phyloP scores from a whole-genome alignment of 495 filamentous ascomycete species.

The Jackrogersella multiformis region DNA sequence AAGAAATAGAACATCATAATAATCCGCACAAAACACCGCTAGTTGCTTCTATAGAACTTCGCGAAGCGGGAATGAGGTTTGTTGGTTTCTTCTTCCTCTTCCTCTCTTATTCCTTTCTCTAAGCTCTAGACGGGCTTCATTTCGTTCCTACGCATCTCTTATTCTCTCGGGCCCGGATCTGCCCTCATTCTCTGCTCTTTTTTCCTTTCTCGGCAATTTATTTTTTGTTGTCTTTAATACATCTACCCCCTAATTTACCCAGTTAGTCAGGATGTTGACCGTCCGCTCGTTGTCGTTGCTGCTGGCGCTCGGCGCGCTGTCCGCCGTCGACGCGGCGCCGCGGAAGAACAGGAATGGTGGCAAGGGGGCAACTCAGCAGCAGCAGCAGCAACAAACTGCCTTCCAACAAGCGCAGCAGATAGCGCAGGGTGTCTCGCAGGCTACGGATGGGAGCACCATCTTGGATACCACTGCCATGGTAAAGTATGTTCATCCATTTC shows the following conservation, averaged over 20 bases:
- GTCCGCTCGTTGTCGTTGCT: slow-evolving; percentile 39
- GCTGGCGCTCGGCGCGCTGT: slow-evolving; percentile 31
- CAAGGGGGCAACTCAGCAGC: background rate
- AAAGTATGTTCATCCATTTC: slow-evolving; percentile 48
- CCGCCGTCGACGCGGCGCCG: slow-evolving; percentile 44
- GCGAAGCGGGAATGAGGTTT: slow-evolving; percentile 14
- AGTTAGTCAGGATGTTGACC: slow-evolving; percentile 44
- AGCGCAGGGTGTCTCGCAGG: slow-evolving; percentile 47
- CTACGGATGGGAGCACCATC: slow-evolving; percentile 59
- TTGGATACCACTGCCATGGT: slow-evolving; percentile 57
- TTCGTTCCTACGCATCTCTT: slow-evolving; percentile 24
- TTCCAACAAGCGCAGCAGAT: slow-evolving; percentile 53
- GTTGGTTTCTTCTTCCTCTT: slow-evolving; percentile 19
- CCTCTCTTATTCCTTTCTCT: slow-evolving; percentile 20
- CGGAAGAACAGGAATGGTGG: slow-evolving; percentile 31
- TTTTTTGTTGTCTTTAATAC: background rate
- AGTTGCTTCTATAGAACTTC: background rate
- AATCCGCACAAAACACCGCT: background rate
- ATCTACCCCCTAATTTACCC: background rate
- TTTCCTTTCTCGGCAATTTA: background rate
- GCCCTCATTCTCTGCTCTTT: no score
- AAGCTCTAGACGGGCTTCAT: slow-evolving; percentile 39
- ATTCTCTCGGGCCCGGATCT: slow-evolving; percentile 19
- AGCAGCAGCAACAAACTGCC: slow-evolving; percentile 43
- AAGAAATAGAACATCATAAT: slow-evolving; percentile 15